A percentile compares a stretch with the other conserved stretches of the same genome.
These are phyloP conservation scores for Fallopia convolvulus DNA, from an alignment of 148 eudicot species.

Conservation along the genomic window DNA sequence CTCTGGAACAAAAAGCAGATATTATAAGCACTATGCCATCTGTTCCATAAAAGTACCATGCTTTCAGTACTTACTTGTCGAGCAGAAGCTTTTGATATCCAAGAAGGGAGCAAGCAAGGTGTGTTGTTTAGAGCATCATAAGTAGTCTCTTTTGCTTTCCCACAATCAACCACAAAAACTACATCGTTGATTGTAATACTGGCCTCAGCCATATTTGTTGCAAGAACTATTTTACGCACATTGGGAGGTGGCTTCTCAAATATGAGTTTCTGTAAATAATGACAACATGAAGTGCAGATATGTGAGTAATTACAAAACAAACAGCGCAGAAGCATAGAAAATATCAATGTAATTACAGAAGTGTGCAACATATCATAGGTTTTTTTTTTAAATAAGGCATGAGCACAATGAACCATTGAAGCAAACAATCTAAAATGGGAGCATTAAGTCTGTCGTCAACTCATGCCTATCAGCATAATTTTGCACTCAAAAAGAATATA, in stretches of 20 bases:
- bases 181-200: conserved; percentile 97
- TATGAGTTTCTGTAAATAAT: conserved; percentile 60
- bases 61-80: conserved; percentile 50
- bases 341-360: neutral
- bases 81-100: conserved; percentile 96
- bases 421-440: neutral
- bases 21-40: neutral
- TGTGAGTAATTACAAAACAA: conserved; percentile 11
- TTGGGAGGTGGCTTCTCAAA: conserved; percentile 83
- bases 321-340: neutral
- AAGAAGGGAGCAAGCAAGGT: conserved; percentile 89
- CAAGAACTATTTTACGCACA: conserved; percentile 73
- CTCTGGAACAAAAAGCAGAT: conserved; percentile 39
- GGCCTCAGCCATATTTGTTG: conserved; percentile 97
- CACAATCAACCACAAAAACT: conserved; percentile 94
- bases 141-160: conserved; percentile 96
- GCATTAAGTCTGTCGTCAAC: neutral
- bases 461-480: neutral
- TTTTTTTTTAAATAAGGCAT: neutral
- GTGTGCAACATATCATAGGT: neutral
- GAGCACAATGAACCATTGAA: neutral
- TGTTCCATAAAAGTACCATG: neutral
- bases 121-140: conserved; percentile 97
- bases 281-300: neutral
- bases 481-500: neutral